Base-by-base conservation (phyloP, 345 rosid species). In the Eucalyptus erythrocorys region DNA sequence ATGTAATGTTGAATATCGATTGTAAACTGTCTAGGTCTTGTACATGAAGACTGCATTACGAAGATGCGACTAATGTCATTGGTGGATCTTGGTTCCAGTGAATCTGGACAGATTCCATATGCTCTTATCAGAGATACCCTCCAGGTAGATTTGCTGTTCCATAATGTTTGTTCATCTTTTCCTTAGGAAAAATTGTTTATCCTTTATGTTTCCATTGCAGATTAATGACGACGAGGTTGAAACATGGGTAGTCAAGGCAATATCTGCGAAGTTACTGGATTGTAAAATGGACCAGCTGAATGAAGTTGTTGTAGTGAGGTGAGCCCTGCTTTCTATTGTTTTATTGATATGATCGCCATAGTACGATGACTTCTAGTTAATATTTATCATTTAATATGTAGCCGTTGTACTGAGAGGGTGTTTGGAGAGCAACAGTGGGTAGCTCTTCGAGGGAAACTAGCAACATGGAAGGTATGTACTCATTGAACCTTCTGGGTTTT, bases 231-330 rank as follows among this genome's bases (percentile, higher is more conserved):
- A 95, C 90, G 99, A 96, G 90, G 96, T 96, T 80, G 99, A 97
- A 90, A 45, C 90, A 53, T 96, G 99, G 99, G 94, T 97, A 85
- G 98, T 96, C 12, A 97, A 93, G 94, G 98, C 99, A 71, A 94
- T 94, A 91, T 94, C 96, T 48, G 95, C 97, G 2, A 95, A 97
- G 92, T 90, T 97, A 91, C 88, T 96, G 66, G 96, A 93, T 68
- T 95, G 98, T 90, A 96, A 95, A 92, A 96, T 97, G 94, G 98
- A 97, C 91, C 99, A 97, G 93, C 93, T 96, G 99, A 97, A 96
- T 92, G 93, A 95, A 93, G 94, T 92, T 89, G 93, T 96, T 85
- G 88, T 95, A 87, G 98, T 96, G 91, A 96, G 98, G 99, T 93
- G 95, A 49, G 89, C 47, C 88, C 22, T 45, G 40, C 19, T 15